Evolutionary conservation across 495 filamentous ascomycete species (phyloP).

Genomic region (Trypethelium eluteriae): DNA sequence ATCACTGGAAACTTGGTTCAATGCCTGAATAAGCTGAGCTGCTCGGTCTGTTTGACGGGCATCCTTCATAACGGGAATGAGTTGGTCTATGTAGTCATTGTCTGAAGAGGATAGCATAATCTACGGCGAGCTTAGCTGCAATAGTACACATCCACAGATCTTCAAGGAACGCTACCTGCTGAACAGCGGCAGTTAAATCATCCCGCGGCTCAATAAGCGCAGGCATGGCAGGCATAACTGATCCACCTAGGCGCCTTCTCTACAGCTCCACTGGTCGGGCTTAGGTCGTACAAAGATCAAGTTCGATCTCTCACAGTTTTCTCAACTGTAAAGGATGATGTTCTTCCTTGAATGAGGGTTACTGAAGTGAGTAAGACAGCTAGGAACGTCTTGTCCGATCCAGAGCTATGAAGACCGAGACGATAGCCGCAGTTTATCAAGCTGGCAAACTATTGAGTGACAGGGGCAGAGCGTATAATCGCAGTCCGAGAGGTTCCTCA

Average conservation of each 20-base stretch:
- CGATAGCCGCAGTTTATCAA: not conserved
- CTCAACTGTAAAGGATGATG: not conserved
- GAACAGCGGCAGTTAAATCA: conserved; percentile 32
- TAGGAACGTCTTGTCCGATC: too few species aligned
- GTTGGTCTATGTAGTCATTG: conserved; percentile 85
- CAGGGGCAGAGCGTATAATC: too few species aligned
- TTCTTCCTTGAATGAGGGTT: not conserved
- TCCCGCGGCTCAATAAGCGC: conserved; percentile 30
- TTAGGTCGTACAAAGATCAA: too few species aligned
- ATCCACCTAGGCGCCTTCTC: too few species aligned
- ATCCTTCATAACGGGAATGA: conserved; percentile 88
- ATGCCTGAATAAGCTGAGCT: conserved; percentile 62
- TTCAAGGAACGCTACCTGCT: conserved; percentile 31
- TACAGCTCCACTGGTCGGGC: too few species aligned
- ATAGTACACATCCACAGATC: conserved; percentile 2
- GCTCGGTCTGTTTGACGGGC: conserved; percentile 69
- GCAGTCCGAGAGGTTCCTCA: not conserved
- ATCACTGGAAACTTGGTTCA: conserved; percentile 73
- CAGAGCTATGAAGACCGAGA: too few species aligned
- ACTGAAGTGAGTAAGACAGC: not conserved
- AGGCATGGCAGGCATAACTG: conserved; percentile 21
- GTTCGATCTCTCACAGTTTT: too few species aligned
- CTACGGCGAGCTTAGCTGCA: conserved; percentile 39
- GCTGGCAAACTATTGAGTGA: not conserved
- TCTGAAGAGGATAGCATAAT: conserved; percentile 88